Base-by-base conservation (phyloP, 208 protist species). In the Naegleria gruberi region DNA sequence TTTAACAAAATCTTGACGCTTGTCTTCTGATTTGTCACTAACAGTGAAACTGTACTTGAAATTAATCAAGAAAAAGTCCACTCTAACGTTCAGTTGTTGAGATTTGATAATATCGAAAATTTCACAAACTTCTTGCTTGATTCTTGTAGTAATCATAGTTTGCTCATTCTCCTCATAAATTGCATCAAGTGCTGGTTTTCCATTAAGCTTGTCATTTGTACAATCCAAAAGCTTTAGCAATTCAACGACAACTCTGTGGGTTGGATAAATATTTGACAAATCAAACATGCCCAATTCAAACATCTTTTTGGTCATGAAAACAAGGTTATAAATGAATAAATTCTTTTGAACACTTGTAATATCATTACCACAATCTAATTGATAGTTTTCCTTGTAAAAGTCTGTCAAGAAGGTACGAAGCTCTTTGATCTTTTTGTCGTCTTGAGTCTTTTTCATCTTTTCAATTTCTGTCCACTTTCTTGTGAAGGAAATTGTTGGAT, bases 381-480 rank as follows among this genome's bases (percentile, higher is more conserved):
- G 26, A 77, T 77, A 37, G n/a, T 77, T 30, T 77, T 77, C 65
- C 34, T 77, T 77, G 34, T 37, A 77, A 26, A 77, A 77, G 34
- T 77, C 65, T 37, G 30, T 77, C 30, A 77, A 77, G 34, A 77
- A 77, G 6, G 17, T 37, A 37, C 65, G 26, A 7, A 77, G 34
- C 1, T 77, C 65, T 37, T 77, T 77, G 30, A 77, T 7, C 34
- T 26, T 77, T n/a, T 77, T 77, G 10, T 77, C 65, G 34, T 77
- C 65, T 19, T 65, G 51, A 77, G 26, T 77, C 65, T 77, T 77
- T 77, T 77, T 77, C 65, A 77, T 77, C 65, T 77, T 77, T 77
- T 77, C 65, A 77, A 77, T 37, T 77, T 77, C 65, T 37, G 65
- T 77, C 65, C 65, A 77, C 26, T 77, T 77, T 77, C 65, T 77